Evolutionary conservation across 805 yeast genomes (phyloP).

Genomic region (Nakazawaea pomicola): DNA sequence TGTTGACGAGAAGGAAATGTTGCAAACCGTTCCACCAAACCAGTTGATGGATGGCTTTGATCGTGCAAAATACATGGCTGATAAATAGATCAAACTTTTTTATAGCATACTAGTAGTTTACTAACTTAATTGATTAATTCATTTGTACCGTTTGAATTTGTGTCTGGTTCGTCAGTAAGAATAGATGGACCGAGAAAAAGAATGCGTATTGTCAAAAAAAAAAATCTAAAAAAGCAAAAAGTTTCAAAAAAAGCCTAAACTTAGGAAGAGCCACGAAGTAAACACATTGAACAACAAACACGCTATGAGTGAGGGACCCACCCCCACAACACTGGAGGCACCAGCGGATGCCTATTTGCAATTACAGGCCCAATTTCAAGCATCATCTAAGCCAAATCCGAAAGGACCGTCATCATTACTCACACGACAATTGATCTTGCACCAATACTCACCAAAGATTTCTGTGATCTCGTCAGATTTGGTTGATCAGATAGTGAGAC

Average conservation of each 20-base stretch:
- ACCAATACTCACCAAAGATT: conserved; percentile 27
- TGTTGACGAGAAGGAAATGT: conserved; percentile 57
- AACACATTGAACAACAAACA: neutral
- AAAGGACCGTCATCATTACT: conserved; percentile 24
- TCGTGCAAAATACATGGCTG: conserved; percentile 12
- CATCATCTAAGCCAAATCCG: conserved; percentile 15
- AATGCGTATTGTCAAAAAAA: too few species aligned
- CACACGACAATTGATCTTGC: conserved; percentile 23
- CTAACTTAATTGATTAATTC: too few species aligned
- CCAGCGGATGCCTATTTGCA: neutral
- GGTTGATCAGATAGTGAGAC: conserved; percentile 19
- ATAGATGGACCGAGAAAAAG: too few species aligned
- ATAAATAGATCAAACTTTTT: neutral
- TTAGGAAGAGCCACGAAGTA: too few species aligned
- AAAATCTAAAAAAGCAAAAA: too few species aligned
- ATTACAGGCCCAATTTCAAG: neutral
- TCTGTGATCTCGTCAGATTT: conserved; percentile 22
- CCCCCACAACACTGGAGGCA: too few species aligned
- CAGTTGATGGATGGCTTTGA: conserved; percentile 28
- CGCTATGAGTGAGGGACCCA: neutral
- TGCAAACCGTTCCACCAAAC: conserved; percentile 58
- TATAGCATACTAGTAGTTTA: neutral
- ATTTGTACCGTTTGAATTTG: too few species aligned
- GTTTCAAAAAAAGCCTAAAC: too few species aligned
- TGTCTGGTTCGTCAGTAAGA: too few species aligned